Conservation (phyloP, 208 protist genomes). For the Trypanosoma conorhini region DNA sequence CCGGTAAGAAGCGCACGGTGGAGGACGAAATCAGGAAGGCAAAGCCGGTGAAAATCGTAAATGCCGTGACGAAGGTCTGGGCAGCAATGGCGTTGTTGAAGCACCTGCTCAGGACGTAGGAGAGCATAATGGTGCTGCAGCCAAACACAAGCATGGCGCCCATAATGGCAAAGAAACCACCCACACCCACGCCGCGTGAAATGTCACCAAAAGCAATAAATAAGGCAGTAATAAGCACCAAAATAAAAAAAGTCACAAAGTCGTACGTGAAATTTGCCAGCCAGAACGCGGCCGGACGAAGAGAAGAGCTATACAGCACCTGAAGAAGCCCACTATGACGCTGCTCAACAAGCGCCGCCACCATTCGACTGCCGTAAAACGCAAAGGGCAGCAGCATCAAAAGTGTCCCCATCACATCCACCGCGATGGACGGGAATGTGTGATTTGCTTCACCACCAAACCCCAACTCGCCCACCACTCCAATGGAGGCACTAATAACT, state of each 20-base stretch:
- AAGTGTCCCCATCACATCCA: constrained; percentile 18
- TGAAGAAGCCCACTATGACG: constrained; percentile 17
- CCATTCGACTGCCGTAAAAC: constrained; percentile 27
- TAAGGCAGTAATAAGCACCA: constrained; percentile 7
- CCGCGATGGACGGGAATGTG: background rate
- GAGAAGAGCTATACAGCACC: constrained; percentile 19
- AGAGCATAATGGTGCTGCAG: constrained; percentile 16
- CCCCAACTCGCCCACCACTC: background rate
- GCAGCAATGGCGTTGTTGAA: constrained; percentile 24
- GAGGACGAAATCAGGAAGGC: constrained; percentile 19
- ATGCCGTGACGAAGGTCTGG: constrained; percentile 19
- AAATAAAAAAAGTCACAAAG: constrained; percentile 19
- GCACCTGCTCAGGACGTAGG: constrained; percentile 23
- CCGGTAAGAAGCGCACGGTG: constrained; percentile 16
- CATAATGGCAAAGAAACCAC: constrained; percentile 10
- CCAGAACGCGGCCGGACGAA: constrained; percentile 24
- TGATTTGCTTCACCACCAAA: background rate
- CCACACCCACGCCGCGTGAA: background rate
- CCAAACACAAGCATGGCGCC: constrained; percentile 24
- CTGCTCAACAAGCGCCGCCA: constrained; percentile 23
- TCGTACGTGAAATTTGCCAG: constrained; percentile 32
- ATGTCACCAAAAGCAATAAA: constrained; percentile 10
- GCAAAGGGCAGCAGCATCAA: constrained; percentile 32
- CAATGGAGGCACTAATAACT: constrained; percentile 18
- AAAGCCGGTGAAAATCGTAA: constrained; percentile 26